phyloP scores from a whole-genome alignment of 192 early-diverging fungal genomes.

The Backusella tarrabulga region DNA sequence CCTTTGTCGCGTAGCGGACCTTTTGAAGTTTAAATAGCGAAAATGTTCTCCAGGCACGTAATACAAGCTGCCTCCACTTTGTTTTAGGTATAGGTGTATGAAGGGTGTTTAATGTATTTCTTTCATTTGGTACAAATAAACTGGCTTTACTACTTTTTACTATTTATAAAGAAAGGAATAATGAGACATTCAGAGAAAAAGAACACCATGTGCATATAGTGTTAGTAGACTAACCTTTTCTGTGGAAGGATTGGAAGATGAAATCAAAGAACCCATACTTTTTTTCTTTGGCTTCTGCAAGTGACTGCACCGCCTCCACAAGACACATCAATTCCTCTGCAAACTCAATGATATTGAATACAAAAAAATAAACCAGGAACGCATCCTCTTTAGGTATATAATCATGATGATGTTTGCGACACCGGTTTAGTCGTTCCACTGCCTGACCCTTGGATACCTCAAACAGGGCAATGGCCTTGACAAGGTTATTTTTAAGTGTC shows the following conservation, averaged over 20 bases:
- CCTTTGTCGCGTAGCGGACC: constrained; percentile 74
- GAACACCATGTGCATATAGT: neutral
- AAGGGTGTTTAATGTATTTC: constrained; percentile 43
- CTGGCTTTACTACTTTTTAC: neutral
- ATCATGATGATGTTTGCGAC: constrained; percentile 15
- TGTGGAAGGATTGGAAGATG: neutral
- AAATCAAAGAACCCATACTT: neutral
- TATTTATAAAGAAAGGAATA: neutral
- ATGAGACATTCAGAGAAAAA: neutral
- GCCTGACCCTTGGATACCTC: constrained; percentile 49
- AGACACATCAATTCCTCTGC: constrained; percentile 59
- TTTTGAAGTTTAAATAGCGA: constrained; percentile 66
- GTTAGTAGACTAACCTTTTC: neutral
- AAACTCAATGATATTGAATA: constrained; percentile 76
- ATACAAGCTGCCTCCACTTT: constrained; percentile 43
- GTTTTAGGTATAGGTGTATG: constrained; percentile 62
- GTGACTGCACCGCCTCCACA: constrained; percentile 31
- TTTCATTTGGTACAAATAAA: constrained; percentile 34
- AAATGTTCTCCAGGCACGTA: constrained; percentile 59
- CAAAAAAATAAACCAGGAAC: constrained; percentile 77
- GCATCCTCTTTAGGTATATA: constrained; percentile 60
- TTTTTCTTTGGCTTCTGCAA: constrained; percentile 8
- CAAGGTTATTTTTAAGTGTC: constrained; percentile 43
- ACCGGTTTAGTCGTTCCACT: constrained; percentile 37
- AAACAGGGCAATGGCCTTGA: constrained; percentile 50